Conservation (phyloP, 441 rosid species). For the Populus hybrid region DNA sequence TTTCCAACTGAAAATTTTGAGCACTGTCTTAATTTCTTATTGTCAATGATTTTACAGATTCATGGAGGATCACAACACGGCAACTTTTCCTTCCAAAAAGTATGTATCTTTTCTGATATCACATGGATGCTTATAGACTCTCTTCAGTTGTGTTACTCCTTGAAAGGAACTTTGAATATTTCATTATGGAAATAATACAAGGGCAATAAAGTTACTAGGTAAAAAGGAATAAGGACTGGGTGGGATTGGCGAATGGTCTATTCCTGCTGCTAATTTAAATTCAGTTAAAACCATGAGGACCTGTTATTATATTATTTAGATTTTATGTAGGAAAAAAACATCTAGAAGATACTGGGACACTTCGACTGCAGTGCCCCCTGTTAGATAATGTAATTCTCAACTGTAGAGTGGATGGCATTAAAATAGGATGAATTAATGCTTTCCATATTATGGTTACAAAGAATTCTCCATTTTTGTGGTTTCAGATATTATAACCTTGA, state of each 20-base stretch:
- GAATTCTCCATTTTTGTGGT: conserved; percentile 14
- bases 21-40: conserved; percentile 5
- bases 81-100: conserved; percentile 95
- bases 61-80: conserved; percentile 98
- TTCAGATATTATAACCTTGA: conserved; percentile 82
- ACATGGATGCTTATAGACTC: conserved; percentile 6
- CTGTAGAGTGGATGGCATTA: neutral
- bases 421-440: neutral
- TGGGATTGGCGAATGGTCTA: neutral
- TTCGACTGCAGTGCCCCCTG: neutral
- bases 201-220: neutral
- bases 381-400: neutral
- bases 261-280: neutral
- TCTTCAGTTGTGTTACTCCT: neutral
- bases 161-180: neutral
- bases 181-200: neutral
- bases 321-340: too few species aligned
- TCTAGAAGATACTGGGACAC: too few species aligned
- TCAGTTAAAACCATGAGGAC: neutral
- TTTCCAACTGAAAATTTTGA: neutral
- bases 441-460: neutral
- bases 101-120: conserved; percentile 34
- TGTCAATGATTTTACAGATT: conserved; percentile 46
- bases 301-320: neutral
- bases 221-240: neutral